phyloP scores from a whole-genome alignment of 495 filamentous ascomycete species.

The Baudoinia panamericana region DNA sequence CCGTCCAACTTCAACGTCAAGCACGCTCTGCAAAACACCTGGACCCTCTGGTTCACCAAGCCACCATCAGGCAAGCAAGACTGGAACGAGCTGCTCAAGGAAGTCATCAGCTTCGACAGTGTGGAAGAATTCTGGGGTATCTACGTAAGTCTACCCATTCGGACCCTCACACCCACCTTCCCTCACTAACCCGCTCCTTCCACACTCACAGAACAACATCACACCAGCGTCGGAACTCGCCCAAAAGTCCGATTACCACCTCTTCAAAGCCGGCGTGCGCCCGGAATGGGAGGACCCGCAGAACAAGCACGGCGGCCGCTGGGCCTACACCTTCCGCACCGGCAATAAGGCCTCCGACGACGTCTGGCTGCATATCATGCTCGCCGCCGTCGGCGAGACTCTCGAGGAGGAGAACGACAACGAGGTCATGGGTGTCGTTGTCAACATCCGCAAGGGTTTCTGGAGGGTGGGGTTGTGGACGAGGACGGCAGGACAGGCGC shows the following conservation, averaged over 20 bases:
- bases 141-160: conserved; percentile 56
- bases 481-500: conserved; percentile 71
- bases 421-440: conserved; percentile 98
- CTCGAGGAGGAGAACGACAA: conserved; percentile 82
- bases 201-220: conserved; percentile 76
- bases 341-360: conserved; percentile 90
- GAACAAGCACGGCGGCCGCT: conserved; percentile 98
- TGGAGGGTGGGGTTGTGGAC: conserved; percentile 93
- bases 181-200: conserved; percentile 2
- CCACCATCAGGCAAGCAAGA: conserved; percentile 96
- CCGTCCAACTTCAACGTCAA: conserved; percentile 98
- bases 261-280: conserved; percentile 94
- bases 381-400: conserved; percentile 93
- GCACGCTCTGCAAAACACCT: conserved; percentile 87
- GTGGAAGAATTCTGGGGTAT: conserved; percentile 99
- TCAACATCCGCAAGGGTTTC: conserved; percentile 97
- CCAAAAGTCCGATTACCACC: conserved; percentile 96
- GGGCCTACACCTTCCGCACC: conserved; percentile 94
- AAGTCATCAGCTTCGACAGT: conserved; percentile 95
- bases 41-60: conserved; percentile 99
- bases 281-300: conserved; percentile 97
- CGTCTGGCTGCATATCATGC: conserved; percentile 92
- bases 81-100: conserved; percentile 96
- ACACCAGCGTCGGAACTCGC: conserved; percentile 86
- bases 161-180: background rate